Evolutionary conservation across 495 filamentous ascomycete species (phyloP).

Genomic region (Lineolata rhizophorae): DNA sequence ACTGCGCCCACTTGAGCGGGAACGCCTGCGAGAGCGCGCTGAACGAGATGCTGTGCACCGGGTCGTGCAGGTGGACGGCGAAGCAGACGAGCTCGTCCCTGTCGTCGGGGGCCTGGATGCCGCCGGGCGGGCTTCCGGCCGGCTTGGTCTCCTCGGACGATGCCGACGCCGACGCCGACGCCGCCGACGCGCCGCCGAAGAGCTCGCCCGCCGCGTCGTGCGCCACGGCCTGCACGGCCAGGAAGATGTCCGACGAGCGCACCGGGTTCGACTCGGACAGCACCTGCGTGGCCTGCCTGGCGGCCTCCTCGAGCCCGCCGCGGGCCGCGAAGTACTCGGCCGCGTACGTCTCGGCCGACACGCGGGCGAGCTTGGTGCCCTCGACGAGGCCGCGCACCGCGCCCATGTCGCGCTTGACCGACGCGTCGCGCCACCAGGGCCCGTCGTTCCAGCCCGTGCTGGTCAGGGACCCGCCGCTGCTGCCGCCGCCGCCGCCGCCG

Average conservation of each 20-base stretch:
- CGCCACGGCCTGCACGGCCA: constrained; percentile 70
- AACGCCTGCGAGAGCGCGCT: constrained; percentile 60
- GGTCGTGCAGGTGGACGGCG: constrained; percentile 82
- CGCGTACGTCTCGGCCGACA: constrained; percentile 70
- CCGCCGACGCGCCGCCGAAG: constrained; percentile 37
- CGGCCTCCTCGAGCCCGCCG: constrained; percentile 63
- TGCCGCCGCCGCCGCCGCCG: too few relatives aligned
- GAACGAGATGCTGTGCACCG: constrained; percentile 78
- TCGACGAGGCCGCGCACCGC: constrained; percentile 60
- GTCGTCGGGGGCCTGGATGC: constrained; percentile 27
- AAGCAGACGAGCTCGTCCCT: constrained; percentile 46
- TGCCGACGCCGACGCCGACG: constrained; percentile 17
- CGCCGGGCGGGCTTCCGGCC: too few relatives aligned
- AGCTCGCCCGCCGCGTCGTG: constrained; percentile 36
- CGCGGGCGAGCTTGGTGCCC: constrained; percentile 73
- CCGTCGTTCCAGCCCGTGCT: constrained; percentile 55
- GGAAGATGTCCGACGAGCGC: constrained; percentile 81
- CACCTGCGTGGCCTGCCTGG: constrained; percentile 49
- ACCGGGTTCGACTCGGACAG: constrained; percentile 71
- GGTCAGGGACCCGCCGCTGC: not conserved
- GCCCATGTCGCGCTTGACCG: constrained; percentile 52
- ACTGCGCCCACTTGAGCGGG: constrained; percentile 72
- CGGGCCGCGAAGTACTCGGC: constrained; percentile 54
- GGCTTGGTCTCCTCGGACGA: constrained; percentile 22
- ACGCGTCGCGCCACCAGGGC: constrained; percentile 77